Percentiles rank a stretch among this genome's conserved stretches.
These are phyloP conservation scores for Sphaerosporella brunnea DNA, from an alignment of 495 filamentous ascomycete species.

Conservation along the genomic window DNA sequence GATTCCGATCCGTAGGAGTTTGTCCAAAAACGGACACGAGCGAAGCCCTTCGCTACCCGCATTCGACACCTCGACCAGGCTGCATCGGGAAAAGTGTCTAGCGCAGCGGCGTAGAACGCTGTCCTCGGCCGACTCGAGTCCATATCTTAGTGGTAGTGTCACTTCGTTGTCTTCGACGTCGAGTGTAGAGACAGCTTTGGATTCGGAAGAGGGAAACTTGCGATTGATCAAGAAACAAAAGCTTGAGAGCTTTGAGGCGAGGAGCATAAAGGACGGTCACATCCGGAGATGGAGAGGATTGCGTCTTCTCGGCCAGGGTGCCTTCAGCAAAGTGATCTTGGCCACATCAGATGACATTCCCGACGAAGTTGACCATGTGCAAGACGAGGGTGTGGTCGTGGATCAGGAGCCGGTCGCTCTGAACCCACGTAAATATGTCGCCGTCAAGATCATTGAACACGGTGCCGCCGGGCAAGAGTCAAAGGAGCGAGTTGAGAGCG, in stretches of 20 bases:
- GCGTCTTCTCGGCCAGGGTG: slow-evolving; percentile 71
- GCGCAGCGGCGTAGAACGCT: slow-evolving; percentile 37
- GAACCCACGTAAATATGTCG: slow-evolving; percentile 56
- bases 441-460: slow-evolving; percentile 88
- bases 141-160: slow-evolving; percentile 26
- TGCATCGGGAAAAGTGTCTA: slow-evolving; percentile 31
- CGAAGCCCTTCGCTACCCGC: slow-evolving; percentile 5
- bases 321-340: slow-evolving; percentile 84
- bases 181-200: slow-evolving; percentile 19
- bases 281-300: slow-evolving; percentile 55
- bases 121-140: slow-evolving; percentile 23
- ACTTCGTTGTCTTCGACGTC: slow-evolving; percentile 27
- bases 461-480: slow-evolving; percentile 78
- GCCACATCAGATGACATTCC: slow-evolving; percentile 44
- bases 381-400: slow-evolving; percentile 29
- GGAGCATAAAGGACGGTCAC: slow-evolving; percentile 37
- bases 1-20: not conserved
- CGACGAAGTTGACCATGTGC: slow-evolving; percentile 26
- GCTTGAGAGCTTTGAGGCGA: slow-evolving; percentile 46
- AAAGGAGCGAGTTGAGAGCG: slow-evolving; percentile 71
- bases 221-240: slow-evolving; percentile 27
- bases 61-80: slow-evolving; percentile 44
- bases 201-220: slow-evolving; percentile 4
- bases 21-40: slow-evolving; percentile 6
- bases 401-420: slow-evolving; percentile 30